These are phyloP conservation scores for Pythium rhizo-oryzae DNA, from an alignment of 352 stramenopile genomes.

Conservation along the genomic window DNA sequence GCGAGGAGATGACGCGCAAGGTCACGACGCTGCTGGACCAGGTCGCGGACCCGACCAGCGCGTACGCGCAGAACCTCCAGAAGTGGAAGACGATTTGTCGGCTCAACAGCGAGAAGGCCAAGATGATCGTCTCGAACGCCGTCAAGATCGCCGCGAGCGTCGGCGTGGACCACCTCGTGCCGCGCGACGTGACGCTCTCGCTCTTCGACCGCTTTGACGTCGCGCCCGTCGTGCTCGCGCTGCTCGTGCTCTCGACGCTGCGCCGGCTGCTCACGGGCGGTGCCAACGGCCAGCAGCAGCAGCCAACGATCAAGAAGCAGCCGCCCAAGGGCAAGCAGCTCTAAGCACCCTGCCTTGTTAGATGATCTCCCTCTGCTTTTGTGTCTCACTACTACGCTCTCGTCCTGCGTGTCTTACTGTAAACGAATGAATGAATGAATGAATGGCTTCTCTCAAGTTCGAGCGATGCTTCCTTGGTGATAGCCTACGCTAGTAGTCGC, in stretches of 20 bases:
- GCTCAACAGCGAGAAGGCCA: conserved; percentile 29
- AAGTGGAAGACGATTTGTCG: conserved; percentile 32
- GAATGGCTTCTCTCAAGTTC: too few relatives aligned
- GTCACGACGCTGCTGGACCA: conserved; percentile 24
- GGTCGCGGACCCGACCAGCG: conserved; percentile 14
- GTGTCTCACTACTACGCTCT: too few relatives aligned
- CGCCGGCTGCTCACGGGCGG: conserved; percentile 10
- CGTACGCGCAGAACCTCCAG: conserved; percentile 20
- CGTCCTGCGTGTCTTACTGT: too few relatives aligned
- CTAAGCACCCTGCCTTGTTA: background rate
- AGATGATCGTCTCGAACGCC: conserved; percentile 26
- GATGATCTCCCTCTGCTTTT: too few relatives aligned
- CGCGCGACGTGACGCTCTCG: conserved; percentile 25
- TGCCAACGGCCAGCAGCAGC: background rate
- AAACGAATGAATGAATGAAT: too few relatives aligned
- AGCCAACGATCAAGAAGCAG: background rate
- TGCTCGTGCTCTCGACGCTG: conserved; percentile 15
- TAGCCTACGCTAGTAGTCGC: too few relatives aligned
- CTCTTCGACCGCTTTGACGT: conserved; percentile 29
- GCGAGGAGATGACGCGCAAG: conserved; percentile 27
- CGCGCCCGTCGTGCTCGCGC: conserved; percentile 4
- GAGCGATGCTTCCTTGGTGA: too few relatives aligned
- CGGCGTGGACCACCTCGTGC: conserved; percentile 28
- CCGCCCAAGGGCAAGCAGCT: conserved; percentile 19
- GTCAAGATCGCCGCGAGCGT: conserved; percentile 29